These are phyloP conservation scores for Phytophthora gonapodyides DNA, from an alignment of 352 stramenopile genomes.

Conservation along the genomic window DNA sequence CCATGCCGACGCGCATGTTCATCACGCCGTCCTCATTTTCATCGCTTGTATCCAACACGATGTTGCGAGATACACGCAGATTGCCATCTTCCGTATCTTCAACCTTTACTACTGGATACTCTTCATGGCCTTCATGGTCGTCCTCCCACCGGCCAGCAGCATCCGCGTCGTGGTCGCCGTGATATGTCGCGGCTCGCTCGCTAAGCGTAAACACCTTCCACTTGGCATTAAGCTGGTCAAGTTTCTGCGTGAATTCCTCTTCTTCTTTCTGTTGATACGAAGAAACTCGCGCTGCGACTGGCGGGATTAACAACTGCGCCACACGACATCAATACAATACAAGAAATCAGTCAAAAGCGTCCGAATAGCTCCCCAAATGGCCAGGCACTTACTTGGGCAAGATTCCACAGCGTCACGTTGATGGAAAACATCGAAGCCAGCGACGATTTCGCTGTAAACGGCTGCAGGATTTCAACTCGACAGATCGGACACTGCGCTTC, in stretches of 20 bases:
- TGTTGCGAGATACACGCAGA: slow-evolving; percentile 14
- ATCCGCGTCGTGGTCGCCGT: slow-evolving; percentile 29
- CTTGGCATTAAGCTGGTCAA: slow-evolving; percentile 56
- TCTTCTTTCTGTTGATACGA: slow-evolving; percentile 50
- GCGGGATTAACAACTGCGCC: slow-evolving; percentile 45
- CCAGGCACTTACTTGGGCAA: slow-evolving; percentile 50
- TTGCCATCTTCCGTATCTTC: slow-evolving; percentile 57
- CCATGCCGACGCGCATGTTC: slow-evolving; percentile 64
- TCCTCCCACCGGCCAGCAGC: slow-evolving; percentile 24
- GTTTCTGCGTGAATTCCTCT: slow-evolving; percentile 48
- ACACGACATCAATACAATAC: slow-evolving; percentile 4
- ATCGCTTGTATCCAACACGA: slow-evolving; percentile 65
- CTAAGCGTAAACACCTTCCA: slow-evolving; percentile 59
- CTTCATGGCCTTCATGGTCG: slow-evolving; percentile 20
- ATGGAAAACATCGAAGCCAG: slow-evolving; percentile 48
- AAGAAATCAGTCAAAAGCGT: slow-evolving; percentile 4
- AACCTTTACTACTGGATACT: slow-evolving; percentile 60
- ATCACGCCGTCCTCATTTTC: slow-evolving; percentile 67
- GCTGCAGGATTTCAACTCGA: slow-evolving; percentile 43
- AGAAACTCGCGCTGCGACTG: slow-evolving; percentile 19
- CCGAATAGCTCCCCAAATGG: not conserved
- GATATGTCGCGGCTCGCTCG: slow-evolving; percentile 34
- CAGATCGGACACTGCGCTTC: slow-evolving; percentile 59
- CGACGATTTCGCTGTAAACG: slow-evolving; percentile 28
- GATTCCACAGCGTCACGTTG: slow-evolving; percentile 78